Base-by-base conservation (phyloP, 805 yeast species). In the Cyberlindnera xylosilytica region DNA sequence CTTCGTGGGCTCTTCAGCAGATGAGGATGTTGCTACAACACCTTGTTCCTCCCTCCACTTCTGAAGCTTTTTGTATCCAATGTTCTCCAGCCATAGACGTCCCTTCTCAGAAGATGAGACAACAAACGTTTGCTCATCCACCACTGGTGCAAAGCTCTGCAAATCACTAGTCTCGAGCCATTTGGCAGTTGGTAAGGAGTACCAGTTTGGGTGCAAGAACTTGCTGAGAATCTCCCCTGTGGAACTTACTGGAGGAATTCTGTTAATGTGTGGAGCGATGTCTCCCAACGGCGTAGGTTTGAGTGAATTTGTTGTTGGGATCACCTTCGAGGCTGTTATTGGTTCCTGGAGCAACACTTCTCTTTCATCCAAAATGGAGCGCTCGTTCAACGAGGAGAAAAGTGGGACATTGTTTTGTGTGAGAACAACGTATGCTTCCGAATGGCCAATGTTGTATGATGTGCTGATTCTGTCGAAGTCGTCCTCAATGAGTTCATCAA, bases 341-440 rank as follows among this genome's bases (percentile, higher is more conserved):
- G 82, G 81, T 23, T 81, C 81, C 9, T 87, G 87, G 4, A 85
- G 72, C 3, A 73, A 65, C 2, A 85, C 77, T 38, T 79, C 81
- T 47, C 96, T 78, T 34, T 81, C 77, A 58, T 93, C 98, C 39
- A 89, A 64, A 17, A 74, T 67, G 0, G 97, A 87, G 54, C 79
- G 83, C 22, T 76, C 73, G 26, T 77, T 72, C 28, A 83, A 64
- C 0, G 96, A 83, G 6, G 96, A 75, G 58, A 93, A 91, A 38
- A 93, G 68, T 12, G 97, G 95, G 22, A 78, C 72, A 31, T 82
- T 88, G 32, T 76, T 75, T 16, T 76, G 75, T 4, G 84, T 79
- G 9, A 76, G 64, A 26, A 82, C 62, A 45, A 73, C 76, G 47
- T 76, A 72, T 0, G 89, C 78, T 61, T 90, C 93, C n/a, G 78